Base-by-base conservation (phyloP, 2,329 filamentous ascomycete genomes). In the Pyrenophora seminiperda region DNA sequence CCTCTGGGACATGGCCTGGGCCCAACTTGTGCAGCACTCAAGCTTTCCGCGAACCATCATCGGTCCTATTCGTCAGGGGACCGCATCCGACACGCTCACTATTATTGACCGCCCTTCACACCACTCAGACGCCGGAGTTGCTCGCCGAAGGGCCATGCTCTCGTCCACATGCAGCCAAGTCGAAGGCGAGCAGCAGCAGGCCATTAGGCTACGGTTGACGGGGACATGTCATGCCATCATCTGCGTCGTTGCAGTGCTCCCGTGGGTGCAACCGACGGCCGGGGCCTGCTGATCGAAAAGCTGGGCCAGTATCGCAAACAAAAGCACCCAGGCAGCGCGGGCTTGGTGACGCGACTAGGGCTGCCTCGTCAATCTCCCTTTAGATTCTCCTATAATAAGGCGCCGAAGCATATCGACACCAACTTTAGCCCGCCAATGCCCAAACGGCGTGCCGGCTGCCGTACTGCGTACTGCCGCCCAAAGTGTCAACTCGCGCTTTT, bases 211-310 rank as follows among this genome's bases (percentile, higher is more conserved):
- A 38, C 42, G 27, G n/a, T n/a, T n/a, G n/a, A n/a, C n/a, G n/a
- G n/a, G 38, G 37, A 37, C 38, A 27, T 27, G 22, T 27, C 22
- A 27, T 27, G 5, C 10, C 24, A 22, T 42, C 43, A 33, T 41
- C 39, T 42, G 29, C 30, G 31, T 19, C 30, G 31, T 19, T 34
- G 11, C 45, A 20, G 33, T 50, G 44, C 30, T 24, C 34, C 14
- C 36, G 20, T 30, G 33, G 19, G 39, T 38, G 43, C 30, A 32
- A 32, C 43, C 18, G 17, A 17, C 14, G 19, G 18, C 49, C 44
- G 34, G 44, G 44, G 44, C 22, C 9, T 18, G 29, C 29, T 31
- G 49, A 52, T 52, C 49, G 49, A 31, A 32, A 32, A 39, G 18
- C 32, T 48, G 20, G n/a, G 39, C 34, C 29, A 15, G 20, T 29